Evolutionary conservation across 164 flowering plant species (phyloP).

Genomic region (Vitis amurensis): DNA sequence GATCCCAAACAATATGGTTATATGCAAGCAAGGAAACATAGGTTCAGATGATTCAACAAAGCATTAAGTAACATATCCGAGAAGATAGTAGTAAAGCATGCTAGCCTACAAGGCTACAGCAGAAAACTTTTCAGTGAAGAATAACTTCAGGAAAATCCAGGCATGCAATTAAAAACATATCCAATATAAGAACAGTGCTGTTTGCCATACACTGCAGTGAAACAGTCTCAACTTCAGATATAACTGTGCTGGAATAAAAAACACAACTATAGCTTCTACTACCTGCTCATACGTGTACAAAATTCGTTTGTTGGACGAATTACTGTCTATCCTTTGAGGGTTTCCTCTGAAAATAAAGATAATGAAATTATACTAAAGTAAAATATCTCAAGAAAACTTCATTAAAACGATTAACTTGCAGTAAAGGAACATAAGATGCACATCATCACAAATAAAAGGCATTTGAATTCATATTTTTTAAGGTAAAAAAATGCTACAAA

Average conservation of each 20-base stretch:
- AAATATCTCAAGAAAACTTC: not conserved
- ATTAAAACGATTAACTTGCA: not conserved
- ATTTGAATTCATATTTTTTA: too few species aligned
- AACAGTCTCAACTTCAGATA: not conserved
- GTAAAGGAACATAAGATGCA: too few species aligned
- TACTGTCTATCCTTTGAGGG: conserved; percentile 91
- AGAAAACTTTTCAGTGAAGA: not conserved
- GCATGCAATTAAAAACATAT: not conserved
- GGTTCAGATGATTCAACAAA: too few species aligned
- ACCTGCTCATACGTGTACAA: conserved; percentile 94
- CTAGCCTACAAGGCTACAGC: too few species aligned
- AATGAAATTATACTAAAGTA: not conserved
- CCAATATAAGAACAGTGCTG: not conserved
- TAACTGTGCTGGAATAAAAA: not conserved
- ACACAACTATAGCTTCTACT: not conserved
- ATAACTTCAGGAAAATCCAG: not conserved
- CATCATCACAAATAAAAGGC: too few species aligned
- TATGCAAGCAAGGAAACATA: too few species aligned
- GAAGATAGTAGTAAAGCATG: too few species aligned
- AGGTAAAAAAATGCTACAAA: not conserved
- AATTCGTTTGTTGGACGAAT: conserved; percentile 74
- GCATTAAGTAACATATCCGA: too few species aligned
- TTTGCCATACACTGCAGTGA: not conserved
- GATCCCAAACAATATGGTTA: too few species aligned
- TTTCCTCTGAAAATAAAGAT: conserved; percentile 57